Evolutionary conservation across 768 basidiomycete genomes (phyloP), one percentile per base, ranked within the genome.

Genomic region (Russula vinacea): DNA sequence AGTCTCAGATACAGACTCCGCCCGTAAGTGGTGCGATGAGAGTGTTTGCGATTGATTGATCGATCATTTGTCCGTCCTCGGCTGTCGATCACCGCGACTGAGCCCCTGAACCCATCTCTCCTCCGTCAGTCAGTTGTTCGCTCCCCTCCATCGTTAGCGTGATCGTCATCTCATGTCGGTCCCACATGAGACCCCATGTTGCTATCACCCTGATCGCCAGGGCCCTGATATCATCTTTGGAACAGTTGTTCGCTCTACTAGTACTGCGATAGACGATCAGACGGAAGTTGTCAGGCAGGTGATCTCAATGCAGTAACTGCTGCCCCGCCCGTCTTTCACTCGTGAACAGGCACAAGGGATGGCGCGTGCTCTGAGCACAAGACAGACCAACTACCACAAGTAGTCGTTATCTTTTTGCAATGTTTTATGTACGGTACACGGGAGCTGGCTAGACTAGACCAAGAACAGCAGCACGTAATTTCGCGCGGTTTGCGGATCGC

Each of bases 171-270:
- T 35, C 35, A 35, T 35, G 35, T 35, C 35, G 7, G 42, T 44
- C 42, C 19, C 42, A n/a, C 44, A 9, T 44, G 44, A 44, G 19
- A 17, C 16, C 16, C 17, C 40, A 17, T 17, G 50, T 51, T 33
- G 50, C 50, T 17, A 33, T 33, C 51, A 52, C 32, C 51, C 17
- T 52, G 51, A 52, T 52, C 51, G 51, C 17, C 51, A 33, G 19
- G 19, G 51, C 32, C 51, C 51, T 51, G 49, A 51, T 50, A 26
- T 26, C 50, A 51, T 19, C 50, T 51, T 35, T 7, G 8, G 35
- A 5, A 19, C 6, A 14, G 47, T 16, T n/a, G n/a, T n/a, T n/a
- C n/a, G 24, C n/a, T 10, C 5, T 51, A 2, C 17, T 22, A 32
- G 16, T 19, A 5, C 19, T 33, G 7, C 9, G 19, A 7, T 8